A percentile compares a stretch with the other conserved stretches of the same genome.
phyloP scores from a whole-genome alignment of 2,329 filamentous ascomycete species.

The Neonectria hederae region DNA sequence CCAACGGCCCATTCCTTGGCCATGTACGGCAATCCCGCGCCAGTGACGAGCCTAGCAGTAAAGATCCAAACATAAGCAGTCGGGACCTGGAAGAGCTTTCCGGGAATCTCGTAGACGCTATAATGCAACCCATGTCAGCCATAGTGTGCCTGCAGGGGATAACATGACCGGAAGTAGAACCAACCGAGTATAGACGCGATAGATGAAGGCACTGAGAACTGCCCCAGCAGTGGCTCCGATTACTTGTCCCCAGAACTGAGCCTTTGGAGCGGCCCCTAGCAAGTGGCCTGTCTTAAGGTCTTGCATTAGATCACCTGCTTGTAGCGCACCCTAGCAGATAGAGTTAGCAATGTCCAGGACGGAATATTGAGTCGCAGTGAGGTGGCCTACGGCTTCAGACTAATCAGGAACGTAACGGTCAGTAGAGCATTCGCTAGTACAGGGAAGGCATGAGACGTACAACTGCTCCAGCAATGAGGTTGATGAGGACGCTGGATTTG shows the following conservation, averaged over 20 bases:
- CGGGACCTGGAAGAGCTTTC: conserved; percentile 90
- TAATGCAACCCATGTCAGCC: conserved; percentile 17
- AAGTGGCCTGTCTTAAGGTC: conserved; percentile 97
- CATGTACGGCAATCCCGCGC: conserved; percentile 85
- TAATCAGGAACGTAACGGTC: background rate
- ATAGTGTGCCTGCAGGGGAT: background rate
- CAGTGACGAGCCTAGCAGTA: conserved; percentile 91
- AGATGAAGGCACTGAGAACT: conserved; percentile 85
- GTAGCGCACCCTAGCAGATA: conserved; percentile 71
- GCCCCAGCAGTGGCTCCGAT: conserved; percentile 90
- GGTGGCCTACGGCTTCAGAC: conserved; percentile 16
- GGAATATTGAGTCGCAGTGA: too few relatives aligned
- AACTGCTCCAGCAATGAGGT: conserved; percentile 91
- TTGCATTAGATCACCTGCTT: conserved; percentile 96
- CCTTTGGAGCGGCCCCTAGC: conserved; percentile 88
- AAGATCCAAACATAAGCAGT: conserved; percentile 98
- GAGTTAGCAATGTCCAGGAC: conserved; percentile 12
- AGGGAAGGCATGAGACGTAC: conserved; percentile 44
- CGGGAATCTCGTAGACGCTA: conserved; percentile 87
- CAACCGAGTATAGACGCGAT: conserved; percentile 81
- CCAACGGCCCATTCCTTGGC: conserved; percentile 81
- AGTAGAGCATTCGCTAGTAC: background rate
- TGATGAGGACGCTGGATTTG: conserved; percentile 91
- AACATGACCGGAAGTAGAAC: conserved; percentile 28
- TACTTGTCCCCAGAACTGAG: conserved; percentile 96